Evolutionary conservation across 352 stramenopile genomes (phyloP).

Genomic region (Pythium aquatile): DNA sequence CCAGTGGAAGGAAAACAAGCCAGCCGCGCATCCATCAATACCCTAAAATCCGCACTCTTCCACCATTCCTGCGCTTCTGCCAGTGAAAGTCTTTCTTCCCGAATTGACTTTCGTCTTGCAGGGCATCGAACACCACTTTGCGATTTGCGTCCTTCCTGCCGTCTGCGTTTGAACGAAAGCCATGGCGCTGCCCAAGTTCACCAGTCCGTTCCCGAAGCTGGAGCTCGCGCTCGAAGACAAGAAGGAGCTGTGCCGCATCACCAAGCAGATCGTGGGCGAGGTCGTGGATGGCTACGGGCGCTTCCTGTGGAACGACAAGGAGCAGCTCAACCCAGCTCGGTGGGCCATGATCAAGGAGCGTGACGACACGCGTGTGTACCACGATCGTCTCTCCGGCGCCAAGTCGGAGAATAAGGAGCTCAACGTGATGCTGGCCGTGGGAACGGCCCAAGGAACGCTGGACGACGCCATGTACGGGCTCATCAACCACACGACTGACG

Average conservation of each 20-base stretch:
- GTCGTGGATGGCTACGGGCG: constrained; percentile 48
- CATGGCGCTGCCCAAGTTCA: constrained; percentile 34
- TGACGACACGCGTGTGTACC: constrained; percentile 45
- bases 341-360: constrained; percentile 55
- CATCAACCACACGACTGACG: constrained; percentile 38
- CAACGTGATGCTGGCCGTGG: constrained; percentile 24
- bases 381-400: constrained; percentile 33
- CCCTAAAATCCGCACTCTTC: neutral
- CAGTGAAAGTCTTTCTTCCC: neutral
- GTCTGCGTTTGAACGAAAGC: neutral
- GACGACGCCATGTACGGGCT: constrained; percentile 64
- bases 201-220: constrained; percentile 48
- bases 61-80: neutral
- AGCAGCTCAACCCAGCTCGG: constrained; percentile 36
- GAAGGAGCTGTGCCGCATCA: constrained; percentile 45
- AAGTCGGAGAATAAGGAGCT: constrained; percentile 16
- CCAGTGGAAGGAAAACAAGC: constrained; percentile 18
- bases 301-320: constrained; percentile 42
- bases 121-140: constrained; percentile 3
- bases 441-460: constrained; percentile 47
- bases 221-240: constrained; percentile 55
- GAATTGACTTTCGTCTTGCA: neutral
- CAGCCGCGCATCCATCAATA: neutral
- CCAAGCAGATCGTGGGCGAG: constrained; percentile 51
- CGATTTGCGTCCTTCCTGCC: neutral